These are phyloP conservation scores for Yarrowia bubula DNA, from an alignment of 805 yeast genomes.

Conservation along the genomic window DNA sequence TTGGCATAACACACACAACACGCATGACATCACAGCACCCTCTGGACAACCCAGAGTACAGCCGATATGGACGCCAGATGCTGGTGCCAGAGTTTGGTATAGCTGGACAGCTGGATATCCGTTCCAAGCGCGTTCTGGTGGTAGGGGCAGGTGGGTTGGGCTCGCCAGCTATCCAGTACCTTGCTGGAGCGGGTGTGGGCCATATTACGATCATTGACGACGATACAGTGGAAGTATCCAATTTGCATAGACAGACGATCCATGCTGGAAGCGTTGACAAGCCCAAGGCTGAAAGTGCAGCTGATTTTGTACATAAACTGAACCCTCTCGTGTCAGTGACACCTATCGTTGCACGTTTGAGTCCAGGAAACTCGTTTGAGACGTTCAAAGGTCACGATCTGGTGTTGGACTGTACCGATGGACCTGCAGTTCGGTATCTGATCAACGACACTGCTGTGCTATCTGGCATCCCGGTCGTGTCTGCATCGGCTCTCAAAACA, in stretches of 20 bases:
- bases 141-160: conserved; percentile 98
- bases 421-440: conserved; percentile 82
- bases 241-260: conserved; percentile 84
- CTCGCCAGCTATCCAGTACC: conserved; percentile 81
- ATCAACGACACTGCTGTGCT: conserved; percentile 81
- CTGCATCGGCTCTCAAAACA: conserved; percentile 87
- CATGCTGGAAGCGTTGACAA: conserved; percentile 71
- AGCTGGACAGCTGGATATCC: conserved; percentile 57
- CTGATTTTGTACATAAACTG: conserved; percentile 46
- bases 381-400: conserved; percentile 67
- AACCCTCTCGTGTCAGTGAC: conserved; percentile 66
- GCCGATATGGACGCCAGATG: conserved; percentile 92
- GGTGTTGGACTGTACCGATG: conserved; percentile 91
- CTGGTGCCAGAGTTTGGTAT: conserved; percentile 76
- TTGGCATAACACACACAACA: no score
- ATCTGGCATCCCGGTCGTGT: conserved; percentile 66
- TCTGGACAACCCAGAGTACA: conserved; percentile 50
- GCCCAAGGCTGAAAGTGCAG: conserved; percentile 80
- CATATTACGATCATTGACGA: conserved; percentile 80
- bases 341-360: conserved; percentile 53
- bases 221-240: conserved; percentile 80
- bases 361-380: conserved; percentile 57
- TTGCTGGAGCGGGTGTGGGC: conserved; percentile 88
- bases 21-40: background rate
- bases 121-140: conserved; percentile 61